Evolutionary conservation across 1,284 basidiomycete species (phyloP).

Genomic region (Ceratobasidium sp.): DNA sequence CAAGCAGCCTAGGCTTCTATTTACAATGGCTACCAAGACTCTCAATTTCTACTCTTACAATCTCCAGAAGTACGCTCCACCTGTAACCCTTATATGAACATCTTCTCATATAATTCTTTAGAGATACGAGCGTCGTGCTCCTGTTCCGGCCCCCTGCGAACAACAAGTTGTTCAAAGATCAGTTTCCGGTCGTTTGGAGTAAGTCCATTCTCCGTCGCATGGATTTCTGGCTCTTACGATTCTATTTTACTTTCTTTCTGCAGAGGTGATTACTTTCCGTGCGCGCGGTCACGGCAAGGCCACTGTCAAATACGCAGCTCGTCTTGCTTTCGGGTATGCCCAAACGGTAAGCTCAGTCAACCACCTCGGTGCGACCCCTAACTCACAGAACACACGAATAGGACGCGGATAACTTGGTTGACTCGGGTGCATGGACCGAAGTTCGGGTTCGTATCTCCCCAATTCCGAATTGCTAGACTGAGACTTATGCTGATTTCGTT

Average conservation of each 20-base stretch:
- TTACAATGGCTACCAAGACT: conserved; percentile 25
- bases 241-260: not conserved
- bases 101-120: not conserved
- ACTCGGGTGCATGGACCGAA: conserved; percentile 14
- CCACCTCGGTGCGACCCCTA: not conserved
- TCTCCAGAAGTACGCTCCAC: conserved; percentile 1
- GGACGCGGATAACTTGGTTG: conserved; percentile 26
- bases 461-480: not conserved
- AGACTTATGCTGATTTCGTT: not conserved
- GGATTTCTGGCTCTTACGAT: not conserved
- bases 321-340: conserved; percentile 29
- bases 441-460: not conserved
- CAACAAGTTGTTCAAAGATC: conserved; percentile 12
- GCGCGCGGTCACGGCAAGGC: conserved; percentile 13
- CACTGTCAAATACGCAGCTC: conserved; percentile 9
- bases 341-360: conserved; percentile 6
- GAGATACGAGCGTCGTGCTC: conserved; percentile 27
- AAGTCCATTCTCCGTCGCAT: not conserved
- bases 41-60: conserved; percentile 10
- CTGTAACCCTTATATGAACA: not conserved
- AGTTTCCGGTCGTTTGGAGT: conserved; percentile 39
- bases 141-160: conserved; percentile 25
- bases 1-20: not conserved
- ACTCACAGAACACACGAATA: conserved; percentile 2
- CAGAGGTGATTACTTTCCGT: conserved; percentile 32